These are phyloP conservation scores for Hypoxylon sp. DNA, from an alignment of 2,329 filamentous ascomycete genomes.

Conservation along the genomic window DNA sequence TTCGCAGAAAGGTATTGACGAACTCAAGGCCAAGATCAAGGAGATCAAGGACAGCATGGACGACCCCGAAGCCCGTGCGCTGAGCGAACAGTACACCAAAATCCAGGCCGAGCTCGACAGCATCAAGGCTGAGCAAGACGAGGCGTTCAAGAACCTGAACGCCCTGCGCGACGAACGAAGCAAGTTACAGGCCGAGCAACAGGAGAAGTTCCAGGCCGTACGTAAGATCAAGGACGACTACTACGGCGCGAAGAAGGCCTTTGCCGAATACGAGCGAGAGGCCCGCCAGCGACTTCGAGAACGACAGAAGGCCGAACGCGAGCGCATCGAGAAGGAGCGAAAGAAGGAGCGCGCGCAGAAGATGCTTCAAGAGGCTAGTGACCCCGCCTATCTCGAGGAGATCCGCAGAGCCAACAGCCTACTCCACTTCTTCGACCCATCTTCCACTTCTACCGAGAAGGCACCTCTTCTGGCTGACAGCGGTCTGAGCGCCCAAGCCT, in stretches of 20 bases:
- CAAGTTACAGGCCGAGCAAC: constrained; percentile 86
- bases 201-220: constrained; percentile 85
- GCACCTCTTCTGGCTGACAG: constrained; percentile 73
- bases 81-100: constrained; percentile 86
- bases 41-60: constrained; percentile 90
- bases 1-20: constrained; percentile 88
- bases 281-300: constrained; percentile 81
- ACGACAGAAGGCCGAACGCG: constrained; percentile 84
- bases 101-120: constrained; percentile 89
- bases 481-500: constrained; percentile 82
- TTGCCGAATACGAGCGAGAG: constrained; percentile 85
- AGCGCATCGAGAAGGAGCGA: constrained; percentile 77
- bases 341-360: constrained; percentile 82
- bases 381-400: constrained; percentile 91
- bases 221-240: constrained; percentile 92
- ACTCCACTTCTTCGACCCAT: constrained; percentile 91
- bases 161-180: constrained; percentile 86
- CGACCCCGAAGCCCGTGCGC: constrained; percentile 89
- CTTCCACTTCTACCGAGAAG: constrained; percentile 73
- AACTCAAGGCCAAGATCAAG: constrained; percentile 87
- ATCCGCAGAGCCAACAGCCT: constrained; percentile 90
- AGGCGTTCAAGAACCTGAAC: constrained; percentile 89
- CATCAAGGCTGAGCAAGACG: constrained; percentile 93
- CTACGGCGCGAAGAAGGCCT: constrained; percentile 85
- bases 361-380: constrained; percentile 83